Percentiles rank a stretch among this genome's conserved stretches.
phyloP scores from a whole-genome alignment of 208 protist species.

The Leishmania amazonensis region DNA sequence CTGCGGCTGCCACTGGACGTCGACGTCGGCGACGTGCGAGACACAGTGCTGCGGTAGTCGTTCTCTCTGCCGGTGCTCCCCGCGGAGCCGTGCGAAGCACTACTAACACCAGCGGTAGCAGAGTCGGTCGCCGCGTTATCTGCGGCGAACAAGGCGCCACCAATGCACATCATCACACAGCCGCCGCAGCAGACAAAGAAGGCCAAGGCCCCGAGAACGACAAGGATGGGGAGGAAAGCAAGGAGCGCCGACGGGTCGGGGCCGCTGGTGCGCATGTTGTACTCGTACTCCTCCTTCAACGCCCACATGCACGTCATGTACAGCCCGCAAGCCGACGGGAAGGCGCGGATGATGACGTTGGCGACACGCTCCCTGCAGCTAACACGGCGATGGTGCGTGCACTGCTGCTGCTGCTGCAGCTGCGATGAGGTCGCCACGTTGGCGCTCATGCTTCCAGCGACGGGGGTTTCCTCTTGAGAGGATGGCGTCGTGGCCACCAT shows the following conservation, averaged over 20 bases:
- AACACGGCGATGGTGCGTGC: neutral
- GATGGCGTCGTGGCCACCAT: neutral
- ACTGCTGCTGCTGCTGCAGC: neutral
- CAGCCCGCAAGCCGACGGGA: slow-evolving; percentile 36
- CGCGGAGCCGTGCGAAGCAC: neutral
- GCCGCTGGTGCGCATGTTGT: slow-evolving; percentile 28
- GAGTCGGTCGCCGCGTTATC: neutral
- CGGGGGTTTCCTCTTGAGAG: neutral
- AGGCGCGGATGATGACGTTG: slow-evolving; percentile 13
- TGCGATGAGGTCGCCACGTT: neutral
- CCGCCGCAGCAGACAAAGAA: slow-evolving; percentile 32
- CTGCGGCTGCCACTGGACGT: neutral
- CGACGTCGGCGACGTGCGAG: slow-evolving; percentile 9
- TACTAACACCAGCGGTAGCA: neutral
- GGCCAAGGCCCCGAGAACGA: slow-evolving; percentile 25
- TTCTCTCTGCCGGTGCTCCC: slow-evolving; percentile 3
- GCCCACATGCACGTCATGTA: slow-evolving; percentile 67
- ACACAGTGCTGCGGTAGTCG: slow-evolving; percentile 17
- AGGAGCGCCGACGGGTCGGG: slow-evolving; percentile 45
- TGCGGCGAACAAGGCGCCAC: neutral
- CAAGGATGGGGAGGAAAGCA: slow-evolving; percentile 46
- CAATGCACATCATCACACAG: slow-evolving; percentile 23
- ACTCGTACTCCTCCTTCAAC: slow-evolving; percentile 47
- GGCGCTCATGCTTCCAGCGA: neutral
- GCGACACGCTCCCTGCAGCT: slow-evolving; percentile 19